Evolutionary conservation across 345 rosid species (phyloP).

Genomic region (Populus simonii): DNA sequence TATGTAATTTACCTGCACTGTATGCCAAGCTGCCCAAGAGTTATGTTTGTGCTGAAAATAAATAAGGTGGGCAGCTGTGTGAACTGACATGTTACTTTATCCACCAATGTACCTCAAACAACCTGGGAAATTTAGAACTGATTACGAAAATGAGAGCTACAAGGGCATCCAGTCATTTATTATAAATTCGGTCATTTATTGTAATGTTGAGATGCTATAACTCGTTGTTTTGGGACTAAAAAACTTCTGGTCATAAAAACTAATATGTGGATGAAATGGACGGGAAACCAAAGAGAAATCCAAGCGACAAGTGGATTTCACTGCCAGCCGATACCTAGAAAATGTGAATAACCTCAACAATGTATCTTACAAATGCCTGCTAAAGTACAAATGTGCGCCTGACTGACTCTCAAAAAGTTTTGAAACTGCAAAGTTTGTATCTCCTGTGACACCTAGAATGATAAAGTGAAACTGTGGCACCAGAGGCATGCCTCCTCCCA

Average conservation of each 20-base stretch:
- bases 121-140: not conserved
- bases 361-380: conserved; percentile 15
- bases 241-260: not conserved
- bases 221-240: not conserved
- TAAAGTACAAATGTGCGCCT: not conserved
- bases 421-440: not conserved
- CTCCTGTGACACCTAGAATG: not conserved
- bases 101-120: not conserved
- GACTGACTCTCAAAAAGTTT: not conserved
- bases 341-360: not conserved
- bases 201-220: not conserved
- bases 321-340: not conserved
- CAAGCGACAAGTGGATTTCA: not conserved
- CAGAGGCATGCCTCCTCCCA: conserved; percentile 4
- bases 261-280: not conserved
- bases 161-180: not conserved
- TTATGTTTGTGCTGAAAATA: not conserved
- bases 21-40: not conserved
- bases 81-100: too few relatives aligned
- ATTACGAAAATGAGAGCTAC: not conserved
- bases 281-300: not conserved
- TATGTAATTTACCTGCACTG: not conserved
- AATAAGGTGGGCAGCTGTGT: not conserved
- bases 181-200: not conserved
- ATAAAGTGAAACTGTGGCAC: not conserved